Conservation (phyloP, 2,329 filamentous ascomycete species). For the Alternaria brassicae region DNA sequence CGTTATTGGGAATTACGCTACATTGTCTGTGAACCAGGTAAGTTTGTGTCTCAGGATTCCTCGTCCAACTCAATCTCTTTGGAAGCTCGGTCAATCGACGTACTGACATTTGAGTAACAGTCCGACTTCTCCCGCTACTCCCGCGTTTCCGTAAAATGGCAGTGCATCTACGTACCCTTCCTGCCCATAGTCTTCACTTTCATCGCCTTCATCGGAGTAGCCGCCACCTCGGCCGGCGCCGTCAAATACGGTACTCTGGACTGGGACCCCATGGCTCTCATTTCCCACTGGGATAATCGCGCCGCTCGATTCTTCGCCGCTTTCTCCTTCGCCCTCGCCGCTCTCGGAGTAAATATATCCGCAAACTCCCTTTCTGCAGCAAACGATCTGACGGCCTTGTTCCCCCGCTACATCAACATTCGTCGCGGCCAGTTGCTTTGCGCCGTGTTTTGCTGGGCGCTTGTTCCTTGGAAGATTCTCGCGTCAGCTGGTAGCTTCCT, state of each 20-base stretch:
- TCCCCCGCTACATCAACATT: slow-evolving; percentile 62
- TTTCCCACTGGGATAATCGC: slow-evolving; percentile 49
- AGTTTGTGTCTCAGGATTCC: too few relatives aligned
- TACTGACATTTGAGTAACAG: slow-evolving; percentile 38
- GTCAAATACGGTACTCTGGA: slow-evolving; percentile 58
- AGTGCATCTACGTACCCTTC: slow-evolving; percentile 59
- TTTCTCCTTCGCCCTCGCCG: slow-evolving; percentile 57
- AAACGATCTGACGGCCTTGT: slow-evolving; percentile 61
- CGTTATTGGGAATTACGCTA: slow-evolving; percentile 61
- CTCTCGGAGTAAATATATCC: slow-evolving; percentile 61
- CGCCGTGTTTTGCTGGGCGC: slow-evolving; percentile 53
- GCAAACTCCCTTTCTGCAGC: slow-evolving; percentile 62
- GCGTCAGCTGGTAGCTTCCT: slow-evolving; percentile 52
- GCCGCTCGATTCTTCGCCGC: slow-evolving; percentile 53
- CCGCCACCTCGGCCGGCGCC: slow-evolving; percentile 63
- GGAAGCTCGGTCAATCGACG: too few relatives aligned
- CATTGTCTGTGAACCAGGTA: slow-evolving; percentile 59
- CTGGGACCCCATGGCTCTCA: slow-evolving; percentile 55
- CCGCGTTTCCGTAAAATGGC: slow-evolving; percentile 57
- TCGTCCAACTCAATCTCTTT: too few relatives aligned
- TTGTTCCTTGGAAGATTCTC: slow-evolving; percentile 58
- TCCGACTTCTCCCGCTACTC: slow-evolving; percentile 65
- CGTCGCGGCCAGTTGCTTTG: slow-evolving; percentile 58
- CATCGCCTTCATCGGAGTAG: slow-evolving; percentile 64
- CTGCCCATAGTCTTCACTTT: slow-evolving; percentile 63